Base-by-base conservation (phyloP, 83 land plant species). In the Larix sibirica region DNA sequence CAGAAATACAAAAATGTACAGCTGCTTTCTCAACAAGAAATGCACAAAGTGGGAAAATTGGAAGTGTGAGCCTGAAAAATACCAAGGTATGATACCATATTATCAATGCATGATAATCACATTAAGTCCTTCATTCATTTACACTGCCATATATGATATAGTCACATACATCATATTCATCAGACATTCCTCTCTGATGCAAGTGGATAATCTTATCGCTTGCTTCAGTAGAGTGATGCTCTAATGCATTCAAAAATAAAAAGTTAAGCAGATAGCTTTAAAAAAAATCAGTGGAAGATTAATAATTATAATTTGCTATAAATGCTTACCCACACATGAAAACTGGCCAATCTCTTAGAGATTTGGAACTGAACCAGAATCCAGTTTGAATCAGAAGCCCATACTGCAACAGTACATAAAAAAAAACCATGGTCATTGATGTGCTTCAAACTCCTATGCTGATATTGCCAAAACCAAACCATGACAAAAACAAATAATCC, bases 321-420 rank as follows among this genome's bases (percentile, higher is more conserved):
- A 85, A 81, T 50, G 3, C 65, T 89, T 89, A 95, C 95, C 99
- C 93, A 81, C 97, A 96, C 97, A 96, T 96, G 13, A 96, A 82
- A 76, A 96, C 91, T 3, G 99, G 99, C 99, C 99, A 96, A 71
- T 96, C 99, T 64, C 90, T 83, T 47, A 88, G 76, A 58, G 92
- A 87, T 79, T 67, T 92, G 80, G 99, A 90, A 83, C 99, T 91
- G 81, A 96, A 92, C 98, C 97, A 95, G 87, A 96, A 95, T 2
- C 95, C 99, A 33, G 94, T 56, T 28, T 89, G 87, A 59, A 96
- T 95, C 28, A 96, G 88, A 83, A 91, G 84, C 26, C 99, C 99
- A 89, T 96, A 96, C 96, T 96, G 93, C 89, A 88, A 83, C 65
- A 85, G 8, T 31, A 36, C 65, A 47, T 50, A 17, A 42, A 79